Evolutionary conservation across 805 yeast genomes (phyloP).

Genomic region (Candida germanica): DNA sequence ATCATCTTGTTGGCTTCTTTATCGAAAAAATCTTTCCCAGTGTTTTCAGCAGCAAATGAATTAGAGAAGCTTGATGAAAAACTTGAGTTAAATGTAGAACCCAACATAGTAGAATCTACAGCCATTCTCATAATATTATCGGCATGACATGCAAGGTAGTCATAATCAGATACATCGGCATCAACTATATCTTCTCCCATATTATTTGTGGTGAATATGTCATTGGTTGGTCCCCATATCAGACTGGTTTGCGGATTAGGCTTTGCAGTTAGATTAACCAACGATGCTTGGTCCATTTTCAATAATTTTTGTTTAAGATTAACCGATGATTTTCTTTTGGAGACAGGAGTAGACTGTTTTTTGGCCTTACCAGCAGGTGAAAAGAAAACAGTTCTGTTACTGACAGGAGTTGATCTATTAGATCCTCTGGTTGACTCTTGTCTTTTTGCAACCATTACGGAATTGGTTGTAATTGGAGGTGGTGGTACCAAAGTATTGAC

Average conservation of each 20-base stretch:
- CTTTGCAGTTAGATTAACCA: conserved; percentile 6
- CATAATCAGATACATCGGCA: conserved; percentile 26
- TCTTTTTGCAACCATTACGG: conserved; percentile 3
- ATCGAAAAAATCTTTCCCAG: conserved; percentile 17
- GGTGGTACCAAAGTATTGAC: neutral
- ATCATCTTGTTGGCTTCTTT: conserved; percentile 16
- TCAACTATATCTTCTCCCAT: neutral
- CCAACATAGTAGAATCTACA: conserved; percentile 45
- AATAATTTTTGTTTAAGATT: conserved; percentile 13
- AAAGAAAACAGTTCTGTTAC: conserved; percentile 25
- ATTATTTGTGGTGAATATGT: neutral
- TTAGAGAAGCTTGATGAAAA: conserved; percentile 34
- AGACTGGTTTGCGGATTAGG: conserved; percentile 1
- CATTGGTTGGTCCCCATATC: conserved; percentile 8
- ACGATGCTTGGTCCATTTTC: conserved; percentile 15
- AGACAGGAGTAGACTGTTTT: conserved; percentile 24
- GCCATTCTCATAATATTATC: conserved; percentile 46
- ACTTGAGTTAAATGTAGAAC: conserved; percentile 37
- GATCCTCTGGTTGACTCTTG: conserved; percentile 3
- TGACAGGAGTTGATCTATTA: conserved; percentile 9
- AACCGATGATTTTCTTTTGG: conserved; percentile 14
- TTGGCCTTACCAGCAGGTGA: conserved; percentile 25
- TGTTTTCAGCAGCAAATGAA: conserved; percentile 27
- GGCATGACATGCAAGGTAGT: conserved; percentile 45
- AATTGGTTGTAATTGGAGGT: conserved; percentile 3